Evolutionary conservation across 352 stramenopile species (phyloP).

Genomic region (Globisporangium sylvaticum): DNA sequence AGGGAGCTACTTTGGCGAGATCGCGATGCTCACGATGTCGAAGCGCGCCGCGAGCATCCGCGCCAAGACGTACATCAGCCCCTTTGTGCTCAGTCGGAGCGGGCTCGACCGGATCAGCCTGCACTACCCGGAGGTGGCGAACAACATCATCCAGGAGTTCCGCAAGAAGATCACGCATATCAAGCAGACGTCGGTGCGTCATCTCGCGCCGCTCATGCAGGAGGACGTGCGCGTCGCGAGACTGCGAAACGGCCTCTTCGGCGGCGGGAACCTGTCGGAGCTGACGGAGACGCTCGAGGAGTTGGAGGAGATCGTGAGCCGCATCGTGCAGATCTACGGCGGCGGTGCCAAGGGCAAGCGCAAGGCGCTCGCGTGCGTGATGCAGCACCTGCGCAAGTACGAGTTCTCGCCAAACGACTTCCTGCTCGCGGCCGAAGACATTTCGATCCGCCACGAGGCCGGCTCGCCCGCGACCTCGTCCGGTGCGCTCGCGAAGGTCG

Average conservation of each 20-base stretch:
- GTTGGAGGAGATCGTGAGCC: constrained; percentile 46
- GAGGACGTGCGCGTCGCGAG: constrained; percentile 36
- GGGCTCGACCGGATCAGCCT: constrained; percentile 67
- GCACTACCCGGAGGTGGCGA: constrained; percentile 80
- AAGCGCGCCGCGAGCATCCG: constrained; percentile 77
- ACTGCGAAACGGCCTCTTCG: constrained; percentile 26
- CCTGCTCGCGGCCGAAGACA: constrained; percentile 52
- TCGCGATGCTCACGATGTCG: constrained; percentile 77
- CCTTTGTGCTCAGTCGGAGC: constrained; percentile 71
- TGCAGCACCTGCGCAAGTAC: constrained; percentile 79
- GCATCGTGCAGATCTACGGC: constrained; percentile 65
- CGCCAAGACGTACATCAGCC: constrained; percentile 74
- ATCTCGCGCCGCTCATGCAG: constrained; percentile 32
- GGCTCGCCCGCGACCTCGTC: neutral
- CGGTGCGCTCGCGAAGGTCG: constrained; percentile 13
- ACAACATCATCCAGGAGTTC: constrained; percentile 71
- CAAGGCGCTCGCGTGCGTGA: constrained; percentile 64
- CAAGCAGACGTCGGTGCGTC: constrained; percentile 41
- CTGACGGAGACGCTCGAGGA: constrained; percentile 48
- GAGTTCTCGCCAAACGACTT: constrained; percentile 81
- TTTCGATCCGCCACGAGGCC: constrained; percentile 15
- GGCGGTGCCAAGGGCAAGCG: constrained; percentile 67
- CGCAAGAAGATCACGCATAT: constrained; percentile 80
- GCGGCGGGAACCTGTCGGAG: constrained; percentile 24
- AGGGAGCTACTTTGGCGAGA: constrained; percentile 79